Base-by-base conservation (phyloP, 2,329 filamentous ascomycete genomes). In the Colletotrichum sojae region DNA sequence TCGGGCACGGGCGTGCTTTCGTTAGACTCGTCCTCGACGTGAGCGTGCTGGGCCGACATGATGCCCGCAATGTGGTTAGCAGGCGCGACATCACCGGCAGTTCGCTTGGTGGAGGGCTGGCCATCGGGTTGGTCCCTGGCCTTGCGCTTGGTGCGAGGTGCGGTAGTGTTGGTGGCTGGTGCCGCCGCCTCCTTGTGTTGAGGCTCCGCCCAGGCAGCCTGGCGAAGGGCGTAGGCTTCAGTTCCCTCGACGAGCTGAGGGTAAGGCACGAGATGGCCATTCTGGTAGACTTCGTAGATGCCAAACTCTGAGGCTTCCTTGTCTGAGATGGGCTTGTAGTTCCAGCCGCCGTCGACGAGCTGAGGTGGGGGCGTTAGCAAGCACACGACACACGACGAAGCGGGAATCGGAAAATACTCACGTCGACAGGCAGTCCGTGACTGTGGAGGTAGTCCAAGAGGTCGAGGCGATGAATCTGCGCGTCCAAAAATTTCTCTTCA, bases 71-170 rank as follows among this genome's bases (percentile, higher is more conserved):
- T 68, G 57, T 72, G 71, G 43, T 71, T 63, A 27, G 63, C 71
- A 49, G 71, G 71, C 43, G 70, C 71, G 52, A 72, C 54, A 55
- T 69, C 64, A 62, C 80, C 78, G n/a, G 80, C 79, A 20, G 77
- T 78, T 67, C 83, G 83, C 79, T 89, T 89, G 31, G 83, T 79
- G 1, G 82, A 82, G 1, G 84, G 83, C 71, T 86, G 83, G 22
- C 82, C 83, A 20, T 88, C 86, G 1, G 80, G 81, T 69, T 85
- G 83, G 31, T 83, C 84, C 15, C 82, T 83, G 6, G 86, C 83
- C 73, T 83, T 87, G 25, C 87, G 84, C 78, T 89, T 89, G 12
- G 61, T 18, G 58, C 67, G 67, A 56, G 69, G 43, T 40, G 63
- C 63, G 40, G 68, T 46, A 46, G 67, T 36, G 27, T 64, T 27